Base-by-base conservation (phyloP, 1,139 yeast genomes). In the Pichia sp. region DNA sequence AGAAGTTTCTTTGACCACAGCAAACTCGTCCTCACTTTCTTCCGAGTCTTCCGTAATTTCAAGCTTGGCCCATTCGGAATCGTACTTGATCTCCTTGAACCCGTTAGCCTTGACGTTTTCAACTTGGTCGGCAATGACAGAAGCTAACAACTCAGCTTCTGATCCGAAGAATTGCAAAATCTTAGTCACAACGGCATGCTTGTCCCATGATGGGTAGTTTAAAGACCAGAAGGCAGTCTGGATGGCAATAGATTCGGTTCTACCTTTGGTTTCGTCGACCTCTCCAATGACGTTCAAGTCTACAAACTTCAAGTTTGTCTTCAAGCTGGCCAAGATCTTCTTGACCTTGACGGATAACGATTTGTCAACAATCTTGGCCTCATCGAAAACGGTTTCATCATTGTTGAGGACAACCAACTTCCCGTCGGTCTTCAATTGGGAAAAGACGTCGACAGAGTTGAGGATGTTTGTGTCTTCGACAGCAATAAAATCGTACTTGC, bases 161-260 rank as follows among this genome's bases (percentile, higher is more conserved):
- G 85, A 80, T 51, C 96, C 95, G 58, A 85, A 84, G 23, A 95
- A 85, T 66, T 85, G 87, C 66, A 86, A 81, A 62, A 89, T 80
- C 69, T 85, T 85, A 69, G 88, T 85, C 55, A 88, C 90, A 60
- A 86, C 78, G 45, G 83, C 83, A 48, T 83, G 85, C 48, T 72
- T 67, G 43, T 77, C 76, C 47, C 84, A 75, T 50, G 78, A 76
- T 8, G 90, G 88, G 55, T 77, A 79, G 6, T 87, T 79, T 41
- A 78, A 73, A 59, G 79, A 78, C 96, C 96, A 89, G 74, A 88
- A 85, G 1, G 83, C 88, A 49, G 85, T 79, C 70, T 89, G 96
- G 53, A 81, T 72, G 53, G 89, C 87, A 68, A 89, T 84, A 44
- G 83, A 79, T 40, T 78, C 77, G 2, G 95, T 83, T 65, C 90